phyloP scores from a whole-genome alignment of 805 yeast species.

The Starmerella floris region DNA sequence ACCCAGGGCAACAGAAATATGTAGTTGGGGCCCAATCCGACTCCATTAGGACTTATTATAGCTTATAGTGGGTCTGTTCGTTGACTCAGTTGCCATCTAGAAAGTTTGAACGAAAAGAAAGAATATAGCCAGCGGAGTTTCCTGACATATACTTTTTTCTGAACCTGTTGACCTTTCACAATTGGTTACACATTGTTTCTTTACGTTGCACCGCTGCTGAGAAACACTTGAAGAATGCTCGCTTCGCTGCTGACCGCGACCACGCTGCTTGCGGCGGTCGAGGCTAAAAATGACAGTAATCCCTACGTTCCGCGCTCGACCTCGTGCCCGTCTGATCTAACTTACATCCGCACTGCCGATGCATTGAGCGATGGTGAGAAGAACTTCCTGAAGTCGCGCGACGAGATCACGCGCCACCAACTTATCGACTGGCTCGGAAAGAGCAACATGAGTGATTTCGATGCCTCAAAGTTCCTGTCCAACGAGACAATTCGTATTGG shows the following conservation, averaged over 20 bases:
- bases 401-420: slow-evolving; percentile 27
- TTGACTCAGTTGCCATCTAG: too few species aligned
- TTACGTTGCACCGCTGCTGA: too few species aligned
- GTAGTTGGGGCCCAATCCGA: too few species aligned
- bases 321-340: slow-evolving; percentile 30
- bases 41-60: too few species aligned
- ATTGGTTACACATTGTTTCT: too few species aligned
- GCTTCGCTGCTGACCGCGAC: slow-evolving; percentile 1
- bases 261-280: not conserved
- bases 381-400: slow-evolving; percentile 25
- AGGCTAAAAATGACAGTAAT: slow-evolving; percentile 5
- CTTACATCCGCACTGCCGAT: slow-evolving; percentile 26
- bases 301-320: slow-evolving; percentile 29
- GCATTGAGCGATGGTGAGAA: slow-evolving; percentile 23
- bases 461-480: slow-evolving; percentile 29
- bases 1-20: too few species aligned
- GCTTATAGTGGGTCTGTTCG: too few species aligned
- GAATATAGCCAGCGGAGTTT: too few species aligned
- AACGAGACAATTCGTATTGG: slow-evolving; percentile 26
- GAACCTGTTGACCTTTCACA: too few species aligned
- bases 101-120: too few species aligned
- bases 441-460: slow-evolving; percentile 37
- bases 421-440: slow-evolving; percentile 35
- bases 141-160: too few species aligned
- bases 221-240: not conserved